phyloP scores from a whole-genome alignment of 192 early-diverging fungal genomes.

The Physocladia obscura region DNA sequence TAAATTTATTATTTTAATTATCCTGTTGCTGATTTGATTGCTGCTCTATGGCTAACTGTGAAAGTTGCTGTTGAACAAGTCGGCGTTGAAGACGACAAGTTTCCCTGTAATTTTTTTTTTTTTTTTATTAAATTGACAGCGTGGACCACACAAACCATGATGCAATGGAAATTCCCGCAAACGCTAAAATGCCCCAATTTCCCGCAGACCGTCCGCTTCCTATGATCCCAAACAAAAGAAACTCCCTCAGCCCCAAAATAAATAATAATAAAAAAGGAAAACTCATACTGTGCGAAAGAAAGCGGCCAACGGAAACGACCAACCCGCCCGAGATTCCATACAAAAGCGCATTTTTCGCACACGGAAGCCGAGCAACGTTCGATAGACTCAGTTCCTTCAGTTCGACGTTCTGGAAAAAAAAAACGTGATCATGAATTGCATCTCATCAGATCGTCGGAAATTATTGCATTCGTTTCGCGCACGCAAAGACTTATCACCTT shows the following conservation, averaged over 20 bases:
- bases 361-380: constrained; percentile 12
- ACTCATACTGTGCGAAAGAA: constrained; percentile 4
- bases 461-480: too few relatives aligned
- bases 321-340: constrained; percentile 25
- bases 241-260: neutral
- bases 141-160: constrained; percentile 12
- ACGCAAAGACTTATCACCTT: too few relatives aligned
- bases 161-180: constrained; percentile 16
- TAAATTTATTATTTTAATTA: too few relatives aligned
- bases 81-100: constrained; percentile 24
- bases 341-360: constrained; percentile 23
- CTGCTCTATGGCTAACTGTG: constrained; percentile 16
- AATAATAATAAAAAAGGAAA: neutral
- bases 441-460: too few relatives aligned
- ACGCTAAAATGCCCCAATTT: constrained; percentile 22
- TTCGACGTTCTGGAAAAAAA: constrained; percentile 17
- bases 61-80: constrained; percentile 15
- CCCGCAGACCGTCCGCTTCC: constrained; percentile 12
- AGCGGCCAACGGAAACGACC: constrained; percentile 1
- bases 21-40: too few relatives aligned
- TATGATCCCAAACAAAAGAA: neutral
- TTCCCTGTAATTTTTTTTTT: constrained; percentile 3
- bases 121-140: neutral
- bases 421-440: too few relatives aligned
- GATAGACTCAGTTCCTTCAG: constrained; percentile 5